Conservation (phyloP, 345 rosid species). For the thale cress (Arabidopsis thaliana) region TAIR10.1 NC_003070.9:22594501-22595000, state of each 20-base stretch:
- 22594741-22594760: conserved; percentile 23
- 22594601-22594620: not conserved
- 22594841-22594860: conserved; percentile 39
- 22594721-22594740: conserved; percentile 34
- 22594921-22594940: conserved; percentile 35
- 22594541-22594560: not conserved
- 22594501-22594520: not conserved
- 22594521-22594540: not conserved
- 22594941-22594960: conserved; percentile 42
- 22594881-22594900: conserved; percentile 38
- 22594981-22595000: conserved; percentile 30
- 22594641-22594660: conserved; percentile 32
- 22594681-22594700: conserved; percentile 27
- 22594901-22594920: conserved; percentile 38
- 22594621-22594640: conserved; percentile 20
- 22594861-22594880: conserved; percentile 36
- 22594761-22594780: conserved; percentile 35
- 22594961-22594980: conserved; percentile 42
- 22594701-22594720: conserved; percentile 41
- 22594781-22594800: conserved; percentile 45
- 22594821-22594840: conserved; percentile 43
- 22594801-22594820: conserved; percentile 43
- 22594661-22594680: conserved; percentile 17
- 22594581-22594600: not conserved
- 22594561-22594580: not conserved